Conservation (phyloP, 2,329 filamentous ascomycete genomes). For the Truncatella angustata region DNA sequence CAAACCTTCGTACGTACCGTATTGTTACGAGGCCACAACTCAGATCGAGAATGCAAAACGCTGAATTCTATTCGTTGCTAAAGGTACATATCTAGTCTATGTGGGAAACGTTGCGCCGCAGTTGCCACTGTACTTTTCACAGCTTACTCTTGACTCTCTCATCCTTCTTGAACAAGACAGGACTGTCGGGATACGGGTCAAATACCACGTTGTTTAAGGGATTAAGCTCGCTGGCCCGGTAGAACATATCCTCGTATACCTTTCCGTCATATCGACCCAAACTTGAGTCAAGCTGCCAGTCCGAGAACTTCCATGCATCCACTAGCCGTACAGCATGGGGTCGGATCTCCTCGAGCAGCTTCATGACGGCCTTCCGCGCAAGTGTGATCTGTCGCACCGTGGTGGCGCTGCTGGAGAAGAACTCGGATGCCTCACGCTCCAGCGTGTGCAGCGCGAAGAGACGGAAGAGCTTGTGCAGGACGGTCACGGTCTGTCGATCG, state of each 20-base stretch:
- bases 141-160: constrained; percentile 49
- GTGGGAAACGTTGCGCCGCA: too few species aligned
- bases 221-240: constrained; percentile 69
- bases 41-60: too few species aligned
- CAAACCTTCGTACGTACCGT: too few species aligned
- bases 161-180: constrained; percentile 60
- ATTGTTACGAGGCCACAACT: too few species aligned
- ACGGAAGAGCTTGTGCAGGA: constrained; percentile 76
- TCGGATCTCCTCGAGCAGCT: constrained; percentile 67
- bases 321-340: constrained; percentile 72
- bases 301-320: constrained; percentile 73
- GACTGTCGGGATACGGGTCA: constrained; percentile 67
- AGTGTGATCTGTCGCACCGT: constrained; percentile 72
- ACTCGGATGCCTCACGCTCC: constrained; percentile 68
- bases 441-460: constrained; percentile 67
- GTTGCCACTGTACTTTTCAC: constrained; percentile 23
- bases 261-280: constrained; percentile 70
- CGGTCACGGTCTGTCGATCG: constrained; percentile 52
- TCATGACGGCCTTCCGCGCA: constrained; percentile 65
- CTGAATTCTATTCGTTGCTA: background rate
- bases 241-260: constrained; percentile 77
- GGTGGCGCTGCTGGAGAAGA: constrained; percentile 68
- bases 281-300: constrained; percentile 74
- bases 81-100: background rate
- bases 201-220: constrained; percentile 70